Conservation (phyloP, 1,284 basidiomycete species). For the Phenoliferia sp. region DNA sequence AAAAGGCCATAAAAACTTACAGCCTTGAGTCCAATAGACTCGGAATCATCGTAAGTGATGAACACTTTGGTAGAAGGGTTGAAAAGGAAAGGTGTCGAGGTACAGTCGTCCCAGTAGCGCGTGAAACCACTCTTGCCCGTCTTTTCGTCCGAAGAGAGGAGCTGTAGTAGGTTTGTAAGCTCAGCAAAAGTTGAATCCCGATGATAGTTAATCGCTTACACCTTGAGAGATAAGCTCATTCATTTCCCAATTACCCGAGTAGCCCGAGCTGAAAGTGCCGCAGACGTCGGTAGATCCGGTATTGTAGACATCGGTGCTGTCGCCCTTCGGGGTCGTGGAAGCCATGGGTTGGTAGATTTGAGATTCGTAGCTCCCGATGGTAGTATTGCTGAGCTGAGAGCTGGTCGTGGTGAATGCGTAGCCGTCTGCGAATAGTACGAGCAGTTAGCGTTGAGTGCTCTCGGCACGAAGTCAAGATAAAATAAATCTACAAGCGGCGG, state of each 20-base stretch:
- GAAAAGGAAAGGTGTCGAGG: constrained; percentile 16
- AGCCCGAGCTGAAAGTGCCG: background rate
- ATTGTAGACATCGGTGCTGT: background rate
- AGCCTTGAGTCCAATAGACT: constrained; percentile 63
- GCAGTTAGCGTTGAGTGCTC: background rate
- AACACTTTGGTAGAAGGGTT: background rate
- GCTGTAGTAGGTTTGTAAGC: background rate
- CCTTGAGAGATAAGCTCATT: background rate
- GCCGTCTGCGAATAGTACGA: background rate
- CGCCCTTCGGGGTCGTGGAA: background rate
- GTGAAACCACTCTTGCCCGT: background rate
- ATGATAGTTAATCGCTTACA: background rate
- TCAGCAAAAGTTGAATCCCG: background rate
- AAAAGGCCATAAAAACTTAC: background rate
- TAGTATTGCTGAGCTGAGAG: background rate
- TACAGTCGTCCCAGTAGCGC: constrained; percentile 16
- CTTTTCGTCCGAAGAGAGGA: constrained; percentile 6
- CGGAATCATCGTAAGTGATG: constrained; percentile 49
- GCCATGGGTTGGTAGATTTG: background rate
- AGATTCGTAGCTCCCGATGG: background rate
- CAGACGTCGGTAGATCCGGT: background rate
- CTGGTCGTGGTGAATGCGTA: background rate
- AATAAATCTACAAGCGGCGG: background rate
- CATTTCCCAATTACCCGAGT: background rate
- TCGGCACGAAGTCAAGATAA: background rate